Conservation (phyloP, 1,139 yeast genomes). For the Debaryomycetaceae sp. region DNA sequence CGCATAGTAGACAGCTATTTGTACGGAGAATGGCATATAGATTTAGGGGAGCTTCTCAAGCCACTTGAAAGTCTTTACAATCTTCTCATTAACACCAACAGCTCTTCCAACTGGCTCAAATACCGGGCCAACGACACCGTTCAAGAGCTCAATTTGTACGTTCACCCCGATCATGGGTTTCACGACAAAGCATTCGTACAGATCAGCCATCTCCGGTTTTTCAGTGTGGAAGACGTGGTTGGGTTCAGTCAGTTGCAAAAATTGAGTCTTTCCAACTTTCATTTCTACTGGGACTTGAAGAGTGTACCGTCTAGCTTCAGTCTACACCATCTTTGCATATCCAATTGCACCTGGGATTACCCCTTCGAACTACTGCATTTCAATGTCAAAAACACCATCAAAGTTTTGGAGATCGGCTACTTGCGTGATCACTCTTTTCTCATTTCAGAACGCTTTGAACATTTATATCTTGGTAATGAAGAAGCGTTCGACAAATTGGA, state of each 20-base stretch:
- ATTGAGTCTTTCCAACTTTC: slow-evolving; percentile 27
- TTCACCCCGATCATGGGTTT: slow-evolving; percentile 13
- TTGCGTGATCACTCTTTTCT: slow-evolving; percentile 29
- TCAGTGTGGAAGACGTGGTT: slow-evolving; percentile 30
- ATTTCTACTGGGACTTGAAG: slow-evolving; percentile 29
- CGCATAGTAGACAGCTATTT: slow-evolving; percentile 34
- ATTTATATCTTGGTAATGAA: slow-evolving; percentile 21
- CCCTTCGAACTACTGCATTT: slow-evolving; percentile 37
- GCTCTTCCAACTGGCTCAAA: slow-evolving; percentile 43
- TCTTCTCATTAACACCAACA: slow-evolving; percentile 30
- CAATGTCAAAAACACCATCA: slow-evolving; percentile 22
- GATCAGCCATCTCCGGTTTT: slow-evolving; percentile 17
- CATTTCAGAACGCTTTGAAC: slow-evolving; percentile 35
- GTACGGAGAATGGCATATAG: slow-evolving; percentile 43
- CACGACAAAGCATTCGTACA: slow-evolving; percentile 4
- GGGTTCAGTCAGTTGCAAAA: slow-evolving; percentile 18
- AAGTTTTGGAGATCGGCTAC: slow-evolving; percentile 24
- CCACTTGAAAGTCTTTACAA: slow-evolving; percentile 20
- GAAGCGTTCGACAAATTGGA: slow-evolving; percentile 21
- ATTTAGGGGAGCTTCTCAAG: slow-evolving; percentile 20
- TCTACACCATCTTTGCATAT: slow-evolving; percentile 15
- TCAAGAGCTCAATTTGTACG: slow-evolving; percentile 21
- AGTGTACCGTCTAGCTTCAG: slow-evolving; percentile 3
- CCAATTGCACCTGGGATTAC: slow-evolving; percentile 45
- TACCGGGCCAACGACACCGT: slow-evolving; percentile 23